phyloP scores from a whole-genome alignment of 2,329 filamentous ascomycete genomes.

The Talaromyces sp. region DNA sequence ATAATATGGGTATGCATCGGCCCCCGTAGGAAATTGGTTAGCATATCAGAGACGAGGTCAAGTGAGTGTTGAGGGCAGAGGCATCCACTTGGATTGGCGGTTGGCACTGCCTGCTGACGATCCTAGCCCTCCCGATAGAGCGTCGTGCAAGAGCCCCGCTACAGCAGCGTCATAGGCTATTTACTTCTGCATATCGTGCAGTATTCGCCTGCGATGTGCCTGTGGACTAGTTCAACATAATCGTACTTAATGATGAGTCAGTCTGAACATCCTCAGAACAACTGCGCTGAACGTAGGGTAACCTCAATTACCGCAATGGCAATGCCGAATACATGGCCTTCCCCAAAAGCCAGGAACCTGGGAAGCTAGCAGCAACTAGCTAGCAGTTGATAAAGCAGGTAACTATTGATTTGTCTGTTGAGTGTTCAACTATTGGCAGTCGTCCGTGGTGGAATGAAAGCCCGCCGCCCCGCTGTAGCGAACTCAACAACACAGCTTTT shows the following conservation, averaged over 20 bases:
- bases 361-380: background rate
- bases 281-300: background rate
- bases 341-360: background rate
- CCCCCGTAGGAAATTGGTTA: background rate
- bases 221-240: background rate
- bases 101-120: slow-evolving; percentile 9
- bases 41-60: slow-evolving; percentile 1
- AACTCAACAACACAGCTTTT: background rate
- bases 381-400: background rate
- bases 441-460: background rate
- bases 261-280: background rate
- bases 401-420: background rate
- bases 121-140: slow-evolving; percentile 10
- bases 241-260: background rate
- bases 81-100: background rate
- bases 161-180: slow-evolving; percentile 15
- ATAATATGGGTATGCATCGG: background rate
- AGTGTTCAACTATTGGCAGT: background rate
- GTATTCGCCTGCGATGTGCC: background rate
- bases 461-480: slow-evolving; percentile 4
- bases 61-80: slow-evolving; percentile 1
- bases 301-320: background rate
- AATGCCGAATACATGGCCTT: background rate
- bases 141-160: slow-evolving; percentile 13
- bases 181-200: slow-evolving; percentile 1